These are phyloP conservation scores for Chrysoporthe puriensis DNA, from an alignment of 2,329 filamentous ascomycete genomes.

Conservation along the genomic window DNA sequence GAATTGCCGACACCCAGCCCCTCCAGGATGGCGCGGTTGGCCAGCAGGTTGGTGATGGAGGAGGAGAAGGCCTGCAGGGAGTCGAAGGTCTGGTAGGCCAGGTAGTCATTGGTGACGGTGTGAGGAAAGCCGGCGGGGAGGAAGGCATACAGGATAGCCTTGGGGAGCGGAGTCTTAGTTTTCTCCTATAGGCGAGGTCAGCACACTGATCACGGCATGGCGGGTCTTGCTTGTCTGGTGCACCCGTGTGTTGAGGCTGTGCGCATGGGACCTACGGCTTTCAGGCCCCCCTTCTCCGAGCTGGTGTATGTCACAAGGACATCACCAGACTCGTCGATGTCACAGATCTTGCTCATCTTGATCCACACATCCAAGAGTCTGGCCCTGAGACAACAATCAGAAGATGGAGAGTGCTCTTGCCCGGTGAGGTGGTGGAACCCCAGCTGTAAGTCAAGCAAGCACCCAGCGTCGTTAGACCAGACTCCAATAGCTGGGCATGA, in stretches of 20 bases:
- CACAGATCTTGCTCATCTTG: constrained; percentile 39
- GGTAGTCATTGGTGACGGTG: constrained; percentile 83
- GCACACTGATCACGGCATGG: neutral
- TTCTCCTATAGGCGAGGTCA: constrained; percentile 36
- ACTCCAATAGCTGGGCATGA: neutral
- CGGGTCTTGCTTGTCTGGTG: too few relatives aligned
- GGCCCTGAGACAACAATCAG: neutral
- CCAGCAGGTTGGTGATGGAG: constrained; percentile 77
- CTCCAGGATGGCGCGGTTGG: constrained; percentile 80
- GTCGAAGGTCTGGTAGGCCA: constrained; percentile 72
- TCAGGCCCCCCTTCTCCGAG: constrained; percentile 32
- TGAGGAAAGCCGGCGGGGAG: constrained; percentile 87
- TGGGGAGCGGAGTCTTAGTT: constrained; percentile 41
- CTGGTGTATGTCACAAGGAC: constrained; percentile 41
- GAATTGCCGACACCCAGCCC: constrained; percentile 83
- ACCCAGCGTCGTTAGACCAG: neutral
- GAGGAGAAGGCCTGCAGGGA: constrained; percentile 84
- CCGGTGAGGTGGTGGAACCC: neutral
- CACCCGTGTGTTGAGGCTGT: neutral
- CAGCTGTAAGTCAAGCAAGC: neutral
- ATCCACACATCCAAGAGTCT: neutral
- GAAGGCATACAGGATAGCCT: constrained; percentile 68
- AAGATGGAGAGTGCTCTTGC: neutral
- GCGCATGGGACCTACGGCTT: constrained; percentile 32
- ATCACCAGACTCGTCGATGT: constrained; percentile 44